Percentiles rank a stretch among this genome's conserved stretches.
Conservation (phyloP, 192 early-diverging fungal species). For the Coemansia interrupta region DNA sequence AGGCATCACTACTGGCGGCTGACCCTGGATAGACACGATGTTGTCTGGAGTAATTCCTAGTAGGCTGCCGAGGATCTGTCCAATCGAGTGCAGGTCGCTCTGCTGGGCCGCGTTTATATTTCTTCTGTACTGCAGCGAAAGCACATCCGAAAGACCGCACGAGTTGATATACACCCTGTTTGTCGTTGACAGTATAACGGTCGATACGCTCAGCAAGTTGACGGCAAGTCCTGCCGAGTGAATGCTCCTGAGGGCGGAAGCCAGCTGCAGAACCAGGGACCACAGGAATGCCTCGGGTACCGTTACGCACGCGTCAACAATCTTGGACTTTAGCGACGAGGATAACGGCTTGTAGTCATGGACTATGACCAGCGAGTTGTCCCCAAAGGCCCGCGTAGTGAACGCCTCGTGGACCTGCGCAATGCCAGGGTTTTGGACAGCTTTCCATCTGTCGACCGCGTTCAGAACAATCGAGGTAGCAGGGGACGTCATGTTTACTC, state of each 20-base stretch:
- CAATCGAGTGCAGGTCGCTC: conserved; percentile 33
- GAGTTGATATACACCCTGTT: conserved; percentile 60
- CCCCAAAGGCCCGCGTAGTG: conserved; percentile 92
- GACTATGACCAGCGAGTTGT: conserved; percentile 91
- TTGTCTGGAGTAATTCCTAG: conserved; percentile 25
- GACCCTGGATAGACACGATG: conserved; percentile 13
- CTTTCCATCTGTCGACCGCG: conserved; percentile 80
- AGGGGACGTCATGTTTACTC: conserved; percentile 75
- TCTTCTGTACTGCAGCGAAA: conserved; percentile 8
- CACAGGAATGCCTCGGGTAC: conserved; percentile 36
- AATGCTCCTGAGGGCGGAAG: conserved; percentile 63
- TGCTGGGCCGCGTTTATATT: conserved; percentile 27
- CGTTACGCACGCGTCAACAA: conserved; percentile 15
- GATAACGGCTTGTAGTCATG: conserved; percentile 86
- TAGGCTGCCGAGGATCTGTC: conserved; percentile 24
- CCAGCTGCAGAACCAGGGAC: conserved; percentile 38
- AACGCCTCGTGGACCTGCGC: conserved; percentile 91
- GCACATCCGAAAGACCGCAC: conserved; percentile 40
- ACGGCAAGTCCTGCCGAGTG: conserved; percentile 80
- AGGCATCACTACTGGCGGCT: conserved; percentile 68
- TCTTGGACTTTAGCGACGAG: conserved; percentile 20
- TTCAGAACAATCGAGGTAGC: conserved; percentile 77
- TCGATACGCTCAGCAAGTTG: conserved; percentile 72
- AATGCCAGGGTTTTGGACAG: conserved; percentile 77
- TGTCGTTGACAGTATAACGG: conserved; percentile 79